Evolutionary conservation across 2,329 filamentous ascomycete genomes (phyloP), one percentile per base, ranked within the genome.

Genomic region (Cadophora gregata): DNA sequence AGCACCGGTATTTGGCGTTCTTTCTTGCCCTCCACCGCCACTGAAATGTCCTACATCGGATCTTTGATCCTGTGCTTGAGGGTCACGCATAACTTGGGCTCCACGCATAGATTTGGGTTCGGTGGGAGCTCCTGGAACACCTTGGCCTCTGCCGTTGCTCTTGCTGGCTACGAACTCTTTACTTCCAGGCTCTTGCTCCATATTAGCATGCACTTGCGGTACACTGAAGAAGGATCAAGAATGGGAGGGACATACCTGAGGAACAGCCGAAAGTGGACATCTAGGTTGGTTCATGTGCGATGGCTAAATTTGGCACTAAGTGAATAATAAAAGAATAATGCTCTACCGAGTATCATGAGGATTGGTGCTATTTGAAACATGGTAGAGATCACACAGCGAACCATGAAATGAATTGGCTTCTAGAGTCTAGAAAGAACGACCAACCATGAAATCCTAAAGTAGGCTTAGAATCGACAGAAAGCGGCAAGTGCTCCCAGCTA

Each of bases 231-330:
- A n/a, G 19, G 24, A 16, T 4, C 48, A 51, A 16, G 24, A 31
- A 31, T 14, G 21, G 5, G 21, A 38, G 10, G 31, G 25, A 38
- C 21, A 16, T 58, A 36, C 31, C 42, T 9, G 4, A 9, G 31
- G 12, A 24, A 24, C 1, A 24, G 31, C 10, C 31, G 31, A n/a
- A 12, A n/a, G 8, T 19, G 24, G 10, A 5, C n/a, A 7, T 21
- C 19, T 58, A 25, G 7, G 38, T 25, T 38, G 16, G 31, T 25
- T 3, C 10, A 27, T 38, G 21, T 42, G 55, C n/a, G 27, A n/a
- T 53, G n/a, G 50, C 50, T 53, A 53, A 24, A 58, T 25, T n/a
- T 38, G 33, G 16, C 25, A 38, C 33, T 58, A 36, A 38, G 24
- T 12, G 16, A 42, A 42, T 42, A 21, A 38, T 25, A 25, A 38